phyloP scores from a whole-genome alignment of 495 filamentous ascomycete species.

The Cercophora scortea region DNA sequence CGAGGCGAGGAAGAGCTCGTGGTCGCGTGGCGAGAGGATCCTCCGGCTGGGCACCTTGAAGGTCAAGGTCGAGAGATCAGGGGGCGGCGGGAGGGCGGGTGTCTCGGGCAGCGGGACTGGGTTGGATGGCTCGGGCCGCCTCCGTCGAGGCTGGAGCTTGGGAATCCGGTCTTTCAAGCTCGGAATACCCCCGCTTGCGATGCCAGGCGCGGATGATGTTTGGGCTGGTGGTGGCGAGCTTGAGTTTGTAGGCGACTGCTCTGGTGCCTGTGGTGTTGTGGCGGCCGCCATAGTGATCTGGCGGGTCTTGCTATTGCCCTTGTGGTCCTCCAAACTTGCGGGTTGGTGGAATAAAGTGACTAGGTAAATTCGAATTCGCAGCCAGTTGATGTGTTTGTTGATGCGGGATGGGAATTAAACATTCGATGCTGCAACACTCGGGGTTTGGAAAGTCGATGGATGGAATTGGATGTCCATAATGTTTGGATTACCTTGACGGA shows the following conservation, averaged over 20 bases:
- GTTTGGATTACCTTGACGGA: too few species aligned
- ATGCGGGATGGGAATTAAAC: not conserved
- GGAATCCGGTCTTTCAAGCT: constrained; percentile 56
- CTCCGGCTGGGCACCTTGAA: constrained; percentile 64
- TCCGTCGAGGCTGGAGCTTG: constrained; percentile 58
- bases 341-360: too few species aligned
- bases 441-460: not conserved
- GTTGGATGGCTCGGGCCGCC: constrained; percentile 43
- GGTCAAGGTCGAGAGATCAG: constrained; percentile 49
- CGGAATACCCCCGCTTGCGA: constrained; percentile 29
- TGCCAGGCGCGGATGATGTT: too few species aligned
- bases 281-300: too few species aligned
- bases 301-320: too few species aligned
- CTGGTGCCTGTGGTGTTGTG: too few species aligned
- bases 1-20: constrained; percentile 71
- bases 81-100: constrained; percentile 61
- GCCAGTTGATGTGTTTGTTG: too few species aligned
- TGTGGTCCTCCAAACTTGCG: too few species aligned
- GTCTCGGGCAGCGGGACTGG: constrained; percentile 63
- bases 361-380: too few species aligned
- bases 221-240: too few species aligned
- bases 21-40: constrained; percentile 74
- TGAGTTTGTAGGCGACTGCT: too few species aligned
- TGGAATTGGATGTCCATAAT: not conserved
- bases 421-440: not conserved